These are phyloP conservation scores for Tardiomyces digboiensis DNA, from an alignment of 1,139 yeast species.

Conservation along the genomic window DNA sequence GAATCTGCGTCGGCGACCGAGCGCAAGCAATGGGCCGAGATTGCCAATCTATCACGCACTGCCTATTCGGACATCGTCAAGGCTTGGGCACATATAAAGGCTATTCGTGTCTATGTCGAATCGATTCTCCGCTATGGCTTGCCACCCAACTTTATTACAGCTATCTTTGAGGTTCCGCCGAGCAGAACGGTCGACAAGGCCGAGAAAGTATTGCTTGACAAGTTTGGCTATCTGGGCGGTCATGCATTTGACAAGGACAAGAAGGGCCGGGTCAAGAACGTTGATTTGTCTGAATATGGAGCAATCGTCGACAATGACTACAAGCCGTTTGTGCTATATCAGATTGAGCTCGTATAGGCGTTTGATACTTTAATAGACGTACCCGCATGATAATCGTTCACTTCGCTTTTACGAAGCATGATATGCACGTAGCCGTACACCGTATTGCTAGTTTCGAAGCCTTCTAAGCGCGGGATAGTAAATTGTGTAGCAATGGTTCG, in stretches of 20 bases:
- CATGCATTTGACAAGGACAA: slow-evolving; percentile 63
- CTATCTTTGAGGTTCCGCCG: slow-evolving; percentile 32
- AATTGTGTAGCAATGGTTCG: too few species aligned
- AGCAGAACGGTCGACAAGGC: slow-evolving; percentile 37
- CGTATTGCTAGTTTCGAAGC: too few species aligned
- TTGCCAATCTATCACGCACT: slow-evolving; percentile 72
- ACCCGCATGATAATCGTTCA: too few species aligned
- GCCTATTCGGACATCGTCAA: slow-evolving; percentile 81
- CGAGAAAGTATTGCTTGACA: slow-evolving; percentile 55
- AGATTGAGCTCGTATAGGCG: slow-evolving; percentile 30
- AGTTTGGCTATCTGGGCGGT: slow-evolving; percentile 88
- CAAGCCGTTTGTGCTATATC: slow-evolving; percentile 89
- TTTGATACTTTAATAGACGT: too few species aligned
- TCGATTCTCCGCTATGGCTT: slow-evolving; percentile 88
- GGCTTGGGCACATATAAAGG: slow-evolving; percentile 85
- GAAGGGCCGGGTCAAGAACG: slow-evolving; percentile 53
- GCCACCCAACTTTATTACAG: slow-evolving; percentile 83
- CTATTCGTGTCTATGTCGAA: slow-evolving; percentile 50
- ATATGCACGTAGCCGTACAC: too few species aligned
- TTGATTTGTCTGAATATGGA: slow-evolving; percentile 71
- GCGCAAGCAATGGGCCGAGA: slow-evolving; percentile 63
- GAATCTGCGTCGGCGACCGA: slow-evolving; percentile 69
- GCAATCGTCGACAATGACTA: slow-evolving; percentile 89
- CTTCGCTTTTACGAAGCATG: too few species aligned
- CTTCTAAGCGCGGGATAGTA: too few species aligned